Evolutionary conservation across 805 yeast species (phyloP), one percentile per base, ranked within the genome.

Genomic region (Yarrowia divulgata): DNA sequence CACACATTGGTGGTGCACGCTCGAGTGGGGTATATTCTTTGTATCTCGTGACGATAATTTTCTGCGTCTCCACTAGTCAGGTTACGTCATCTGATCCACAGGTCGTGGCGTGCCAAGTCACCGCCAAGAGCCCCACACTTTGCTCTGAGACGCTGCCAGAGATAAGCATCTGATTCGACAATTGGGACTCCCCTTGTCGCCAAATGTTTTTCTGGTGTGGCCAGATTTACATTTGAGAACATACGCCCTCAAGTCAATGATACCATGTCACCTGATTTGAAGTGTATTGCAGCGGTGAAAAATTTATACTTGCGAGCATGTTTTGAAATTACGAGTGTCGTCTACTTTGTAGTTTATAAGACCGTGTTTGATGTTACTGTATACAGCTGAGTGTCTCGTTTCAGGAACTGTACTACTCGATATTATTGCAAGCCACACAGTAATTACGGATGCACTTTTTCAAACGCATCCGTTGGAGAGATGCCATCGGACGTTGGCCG

Each of bases 11-110:
- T 50, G n/a, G 37, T 14, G 8, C 1, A 3, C 6, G 12, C 9
- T 50, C 40, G 58, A 54, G 58, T 54, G 58, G 60, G 60, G 60
- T 54, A 34, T 14, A 1, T 18, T 18, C n/a, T 52, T 43, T 52
- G 37, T 52, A 43, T 37, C 37, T 34, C 23, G 10, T 29, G 52
- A 18, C 57, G 40, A 50, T 16, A 49, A 32, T 29, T 46, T 23
- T 46, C 29, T 29, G 54, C 32, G 35, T n/a, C 39, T 50, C 29
- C 40, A 50, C 57, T 23, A 34, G 12, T 46, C 29, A 23, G 29
- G 29, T 23, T 10, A 48, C 52, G 52, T 48, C 52, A 48, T n/a
- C 23, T 48, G 52, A 48, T 23, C 29, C 29, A 23, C 29, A 23
- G 29, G 8, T 19, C 2, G 12, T 8, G n/a, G 32, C n/a, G 29